phyloP scores from a whole-genome alignment of 441 rosid genomes.

The Pelargonium citronellum region DNA sequence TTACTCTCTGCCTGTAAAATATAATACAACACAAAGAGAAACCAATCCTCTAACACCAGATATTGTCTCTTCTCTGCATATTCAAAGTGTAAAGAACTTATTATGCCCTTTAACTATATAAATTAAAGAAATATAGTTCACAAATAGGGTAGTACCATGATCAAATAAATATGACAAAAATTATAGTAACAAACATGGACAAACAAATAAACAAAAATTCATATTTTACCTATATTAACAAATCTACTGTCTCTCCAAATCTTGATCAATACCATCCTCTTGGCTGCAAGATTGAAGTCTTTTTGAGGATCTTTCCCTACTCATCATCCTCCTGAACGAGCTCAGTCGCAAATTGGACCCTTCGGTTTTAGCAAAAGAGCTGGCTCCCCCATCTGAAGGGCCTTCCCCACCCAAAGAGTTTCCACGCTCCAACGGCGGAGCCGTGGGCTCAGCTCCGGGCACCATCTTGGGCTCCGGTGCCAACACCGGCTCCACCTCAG shows the following conservation, averaged over 20 bases:
- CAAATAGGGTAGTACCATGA: too few species aligned
- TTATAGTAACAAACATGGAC: too few species aligned
- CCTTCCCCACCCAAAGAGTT: slow-evolving; percentile 29
- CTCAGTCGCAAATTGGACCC: slow-evolving; percentile 45
- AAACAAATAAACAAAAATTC: too few species aligned
- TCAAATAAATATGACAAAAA: too few species aligned
- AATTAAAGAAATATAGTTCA: too few species aligned
- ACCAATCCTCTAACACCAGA: too few species aligned
- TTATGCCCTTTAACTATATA: too few species aligned
- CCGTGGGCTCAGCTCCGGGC: slow-evolving; percentile 19
- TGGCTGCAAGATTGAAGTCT: slow-evolving; percentile 37
- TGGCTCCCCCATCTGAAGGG: slow-evolving; percentile 29
- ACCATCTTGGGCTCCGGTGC: slow-evolving; percentile 31
- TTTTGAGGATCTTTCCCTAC: slow-evolving; percentile 53
- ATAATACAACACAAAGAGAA: too few species aligned
- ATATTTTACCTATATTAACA: too few species aligned
- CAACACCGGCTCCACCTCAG: slow-evolving; percentile 44
- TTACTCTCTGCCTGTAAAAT: too few species aligned
- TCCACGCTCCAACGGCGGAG: slow-evolving; percentile 31
- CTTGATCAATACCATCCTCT: slow-evolving; percentile 33
- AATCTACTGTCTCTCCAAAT: slow-evolving; percentile 47
- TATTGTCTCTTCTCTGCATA: too few species aligned
- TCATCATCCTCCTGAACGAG: slow-evolving; percentile 50
- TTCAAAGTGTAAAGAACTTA: too few species aligned
- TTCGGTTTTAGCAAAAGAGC: slow-evolving; percentile 21